Conservation (phyloP, 2,329 filamentous ascomycete genomes). For the Monosporascus cannonballus region DNA sequence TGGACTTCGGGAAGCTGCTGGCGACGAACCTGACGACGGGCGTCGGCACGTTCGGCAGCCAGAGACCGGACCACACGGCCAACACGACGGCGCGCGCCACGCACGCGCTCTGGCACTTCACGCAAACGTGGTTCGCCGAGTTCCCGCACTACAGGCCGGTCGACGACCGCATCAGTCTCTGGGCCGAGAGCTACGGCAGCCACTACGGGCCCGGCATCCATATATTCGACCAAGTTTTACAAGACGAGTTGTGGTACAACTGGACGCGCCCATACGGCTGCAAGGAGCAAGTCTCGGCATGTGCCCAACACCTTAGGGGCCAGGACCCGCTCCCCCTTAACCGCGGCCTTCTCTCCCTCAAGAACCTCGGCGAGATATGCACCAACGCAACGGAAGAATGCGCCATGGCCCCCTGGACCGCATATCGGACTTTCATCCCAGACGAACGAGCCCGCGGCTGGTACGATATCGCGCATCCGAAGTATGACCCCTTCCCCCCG, state of each 20-base stretch:
- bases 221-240: not conserved
- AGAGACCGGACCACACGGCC: slow-evolving; percentile 40
- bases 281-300: not conserved
- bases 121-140: slow-evolving; percentile 53
- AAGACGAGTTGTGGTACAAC: not conserved
- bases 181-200: slow-evolving; percentile 65
- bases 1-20: not conserved
- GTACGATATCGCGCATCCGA: slow-evolving; percentile 25
- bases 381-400: slow-evolving; percentile 35
- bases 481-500: slow-evolving; percentile 43
- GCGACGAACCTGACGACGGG: slow-evolving; percentile 14
- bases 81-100: slow-evolving; percentile 53
- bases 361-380: slow-evolving; percentile 45
- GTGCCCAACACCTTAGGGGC: not conserved
- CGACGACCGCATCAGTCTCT: slow-evolving; percentile 44
- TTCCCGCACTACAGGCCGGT: slow-evolving; percentile 55
- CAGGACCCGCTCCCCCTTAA: not conserved
- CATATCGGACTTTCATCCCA: not conserved
- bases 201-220: slow-evolving; percentile 53
- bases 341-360: not conserved
- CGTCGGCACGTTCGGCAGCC: slow-evolving; percentile 48
- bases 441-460: slow-evolving; percentile 11
- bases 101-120: slow-evolving; percentile 58
- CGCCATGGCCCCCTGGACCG: not conserved
- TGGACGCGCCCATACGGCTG: not conserved